Conservation (phyloP, 148 eudicot species). For the Rhododendron vialii region DNA sequence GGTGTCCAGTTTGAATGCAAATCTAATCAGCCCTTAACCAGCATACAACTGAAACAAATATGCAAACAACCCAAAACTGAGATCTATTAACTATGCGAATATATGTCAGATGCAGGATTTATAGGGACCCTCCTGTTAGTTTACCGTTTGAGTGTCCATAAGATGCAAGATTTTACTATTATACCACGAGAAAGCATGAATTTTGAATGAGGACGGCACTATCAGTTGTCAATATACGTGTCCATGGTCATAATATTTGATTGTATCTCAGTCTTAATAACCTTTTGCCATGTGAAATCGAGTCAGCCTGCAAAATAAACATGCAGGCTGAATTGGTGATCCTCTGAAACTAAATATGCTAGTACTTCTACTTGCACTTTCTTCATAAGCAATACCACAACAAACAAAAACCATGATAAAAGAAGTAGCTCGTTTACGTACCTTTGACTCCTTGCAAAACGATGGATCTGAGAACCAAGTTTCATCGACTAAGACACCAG, state of each 20-base stretch:
- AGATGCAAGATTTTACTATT: neutral
- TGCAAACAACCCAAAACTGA: neutral
- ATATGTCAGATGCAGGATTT: too few relatives aligned
- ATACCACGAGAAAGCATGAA: neutral
- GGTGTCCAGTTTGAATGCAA: neutral
- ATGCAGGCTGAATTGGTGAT: neutral
- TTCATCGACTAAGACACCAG: constrained; percentile 18
- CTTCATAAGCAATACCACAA: neutral
- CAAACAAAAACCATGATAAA: neutral
- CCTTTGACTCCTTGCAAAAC: constrained; percentile 17
- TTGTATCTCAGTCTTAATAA: too few relatives aligned
- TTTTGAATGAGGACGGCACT: too few relatives aligned
- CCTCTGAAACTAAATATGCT: neutral
- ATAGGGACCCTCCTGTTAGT: too few relatives aligned
- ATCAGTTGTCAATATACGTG: too few relatives aligned
- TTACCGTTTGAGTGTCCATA: too few relatives aligned
- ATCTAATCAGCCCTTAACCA: neutral
- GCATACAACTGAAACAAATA: neutral
- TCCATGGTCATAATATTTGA: too few relatives aligned
- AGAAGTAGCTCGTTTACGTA: neutral
- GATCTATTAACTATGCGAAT: neutral
- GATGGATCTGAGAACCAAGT: constrained; percentile 19
- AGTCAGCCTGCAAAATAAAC: neutral
- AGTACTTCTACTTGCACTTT: neutral
- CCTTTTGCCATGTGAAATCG: too few relatives aligned